A percentile compares a stretch with the other conserved stretches of the same genome.
Conservation (phyloP, 2,329 filamentous ascomycete species). For the Paecilomyces dactylethromorphus region DNA sequence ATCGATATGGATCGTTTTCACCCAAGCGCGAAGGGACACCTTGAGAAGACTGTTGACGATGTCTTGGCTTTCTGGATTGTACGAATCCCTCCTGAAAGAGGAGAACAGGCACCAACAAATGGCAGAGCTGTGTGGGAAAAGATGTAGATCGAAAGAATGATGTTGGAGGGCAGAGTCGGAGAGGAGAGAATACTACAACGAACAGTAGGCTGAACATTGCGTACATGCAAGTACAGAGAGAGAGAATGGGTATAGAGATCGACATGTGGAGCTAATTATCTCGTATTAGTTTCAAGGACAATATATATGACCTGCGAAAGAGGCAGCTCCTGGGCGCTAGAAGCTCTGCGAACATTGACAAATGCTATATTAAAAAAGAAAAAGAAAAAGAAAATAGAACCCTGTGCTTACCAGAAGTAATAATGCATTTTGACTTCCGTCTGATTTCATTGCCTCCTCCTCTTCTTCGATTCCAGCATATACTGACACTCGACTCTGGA, state of each 20-base stretch:
- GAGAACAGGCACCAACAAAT: constrained; percentile 48
- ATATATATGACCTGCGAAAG: background rate
- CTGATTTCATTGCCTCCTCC: constrained; percentile 13
- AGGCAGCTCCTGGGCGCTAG: background rate
- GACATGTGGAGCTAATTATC: constrained; percentile 46
- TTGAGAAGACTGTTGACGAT: constrained; percentile 14
- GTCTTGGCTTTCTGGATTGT: constrained; percentile 9
- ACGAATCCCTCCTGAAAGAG: constrained; percentile 38
- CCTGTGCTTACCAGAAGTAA: constrained; percentile 32
- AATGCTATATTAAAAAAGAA: too few species aligned
- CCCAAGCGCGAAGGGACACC: constrained; percentile 22
- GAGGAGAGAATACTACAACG: constrained; percentile 46
- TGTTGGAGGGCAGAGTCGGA: constrained; percentile 46
- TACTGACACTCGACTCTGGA: constrained; percentile 16
- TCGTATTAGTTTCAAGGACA: background rate
- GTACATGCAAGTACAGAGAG: constrained; percentile 48
- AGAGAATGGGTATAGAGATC: constrained; percentile 48
- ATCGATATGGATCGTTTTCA: constrained; percentile 37
- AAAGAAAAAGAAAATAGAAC: background rate
- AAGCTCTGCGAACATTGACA: background rate
- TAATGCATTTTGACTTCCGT: constrained; percentile 34
- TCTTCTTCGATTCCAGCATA: constrained; percentile 14
- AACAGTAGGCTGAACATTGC: constrained; percentile 46
- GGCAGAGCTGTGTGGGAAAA: constrained; percentile 45
- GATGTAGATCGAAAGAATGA: constrained; percentile 38